Evolutionary conservation across 441 rosid genomes (phyloP), one percentile per base, ranked within the genome.

Genomic region (Erodium moschatum): DNA sequence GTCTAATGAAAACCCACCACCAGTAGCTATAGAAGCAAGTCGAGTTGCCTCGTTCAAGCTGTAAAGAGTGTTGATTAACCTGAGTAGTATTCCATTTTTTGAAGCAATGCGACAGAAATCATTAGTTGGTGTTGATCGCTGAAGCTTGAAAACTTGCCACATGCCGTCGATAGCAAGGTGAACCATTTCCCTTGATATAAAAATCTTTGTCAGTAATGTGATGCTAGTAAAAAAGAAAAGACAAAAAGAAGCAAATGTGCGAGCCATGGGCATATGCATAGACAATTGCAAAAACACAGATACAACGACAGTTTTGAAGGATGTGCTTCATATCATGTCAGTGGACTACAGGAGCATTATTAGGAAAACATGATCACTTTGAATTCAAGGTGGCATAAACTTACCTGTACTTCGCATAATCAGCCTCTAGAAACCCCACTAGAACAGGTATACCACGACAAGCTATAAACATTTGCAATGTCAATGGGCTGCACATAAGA

Each of bases 131-230:
- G 92, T 95, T 66, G 98, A 90, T 70, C 89, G 81, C 76, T 85
- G 96, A 79, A 95, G 99, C 85, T 92, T 92, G 82, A 92, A 92
- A 71, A 90, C 93, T 84, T 90, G 98, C 99, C 99, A 95, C 92
- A 90, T 90, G 81, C 97, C 97, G 74, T 95, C 99, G 70, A 95
- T 90, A 76, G 98, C 99, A 68, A 95, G 87, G 76, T 95, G 99
- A 81, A 92, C 97, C 97, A 92, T 95, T 85, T 95, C 99, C 97
- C 98, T 92, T 90, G 74, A 79, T 68, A 77, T 60, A 68, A 58
- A 72, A 76, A 80, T n/a, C 79, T 72, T 68, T 33, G 72, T 79
- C 70, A 83, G 82, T 29, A 67, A 48, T 73, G 21, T 29, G 40
- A 35, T 11, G 72, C 16, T 10, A 68, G 5, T 60, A 9, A 33